Evolutionary conservation across 2,329 filamentous ascomycete species (phyloP), one percentile per base, ranked within the genome.

Genomic region (Penicillium digitatum): DNA sequence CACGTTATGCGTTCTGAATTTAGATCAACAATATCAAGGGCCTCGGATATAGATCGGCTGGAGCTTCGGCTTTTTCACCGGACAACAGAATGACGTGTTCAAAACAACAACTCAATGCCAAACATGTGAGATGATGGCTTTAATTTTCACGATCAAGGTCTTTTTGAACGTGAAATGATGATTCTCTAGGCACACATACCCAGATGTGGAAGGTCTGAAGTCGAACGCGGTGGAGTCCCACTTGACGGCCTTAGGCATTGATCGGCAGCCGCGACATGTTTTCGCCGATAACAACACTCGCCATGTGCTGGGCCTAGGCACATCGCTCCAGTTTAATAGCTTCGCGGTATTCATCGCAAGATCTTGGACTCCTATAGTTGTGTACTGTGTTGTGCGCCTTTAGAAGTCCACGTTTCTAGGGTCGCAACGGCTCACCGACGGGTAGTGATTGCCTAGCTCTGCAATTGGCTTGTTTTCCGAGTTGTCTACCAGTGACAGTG

Each of bases 191-290:
- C 22, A 49, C 35, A 29, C 43, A 54, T 11, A 53, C 37, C 27
- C 37, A 20, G 18, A 14, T 34, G n/a, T 49, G 45, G 29, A 27
- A 32, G 16, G 37, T 49, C 29, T 54, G 44, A 40, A 34, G 51
- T 54, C 29, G 3, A 47, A 52, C 27, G 50, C 45, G 50, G 44
- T 20, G 24, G 32, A 51, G 39, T 45, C 38, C 51, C 51, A 42
- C 51, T 54, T 54, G 2, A 1, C 6, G 6, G 45, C 51, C 51
- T 54, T 18, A 54, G 51, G 51, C 51, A 42, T 3, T 37, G 7
- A 35, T 54, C 51, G 51, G 51, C 27, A 48, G 29, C 51, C 51
- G 51, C 51, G 51, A 54, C 22, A 54, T 54, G 51, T 54, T 54
- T 54, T 54, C 51, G 44, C 51, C 51, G 51, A 54, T 42, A 43